These are phyloP conservation scores for Tillandsia leiboldiana DNA, from an alignment of 176 grass and related monocot species.

Conservation along the genomic window DNA sequence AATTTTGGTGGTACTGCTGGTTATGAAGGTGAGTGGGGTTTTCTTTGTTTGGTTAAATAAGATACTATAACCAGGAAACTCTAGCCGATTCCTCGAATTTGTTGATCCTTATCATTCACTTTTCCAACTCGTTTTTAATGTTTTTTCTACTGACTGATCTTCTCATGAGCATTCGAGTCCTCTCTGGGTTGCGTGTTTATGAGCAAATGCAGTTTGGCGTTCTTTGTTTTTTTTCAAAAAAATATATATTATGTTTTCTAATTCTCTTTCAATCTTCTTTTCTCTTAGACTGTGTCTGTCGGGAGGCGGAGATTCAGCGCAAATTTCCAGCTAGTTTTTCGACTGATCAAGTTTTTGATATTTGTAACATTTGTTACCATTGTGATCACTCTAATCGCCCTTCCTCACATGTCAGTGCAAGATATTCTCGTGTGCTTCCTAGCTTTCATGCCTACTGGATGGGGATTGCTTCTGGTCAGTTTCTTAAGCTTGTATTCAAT, in stretches of 20 bases:
- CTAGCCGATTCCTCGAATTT: neutral
- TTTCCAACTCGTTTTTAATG: neutral
- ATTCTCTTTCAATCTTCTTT: conserved; percentile 7
- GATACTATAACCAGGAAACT: conserved; percentile 3
- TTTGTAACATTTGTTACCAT: conserved; percentile 55
- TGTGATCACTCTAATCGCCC: conserved; percentile 54
- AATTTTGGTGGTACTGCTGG: conserved; percentile 52
- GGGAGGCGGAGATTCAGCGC: conserved; percentile 73
- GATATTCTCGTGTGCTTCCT: conserved; percentile 73
- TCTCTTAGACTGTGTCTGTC: conserved; percentile 65
- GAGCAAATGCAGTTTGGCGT: neutral
- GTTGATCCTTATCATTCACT: neutral
- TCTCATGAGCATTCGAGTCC: neutral
- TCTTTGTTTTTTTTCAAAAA: neutral
- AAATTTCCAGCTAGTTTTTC: conserved; percentile 74
- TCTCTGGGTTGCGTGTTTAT: neutral
- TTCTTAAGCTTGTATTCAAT: neutral
- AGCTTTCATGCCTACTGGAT: conserved; percentile 83
- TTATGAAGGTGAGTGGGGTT: conserved; percentile 60
- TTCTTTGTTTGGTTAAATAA: conserved; percentile 11
- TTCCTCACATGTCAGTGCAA: conserved; percentile 58
- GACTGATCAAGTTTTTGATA: conserved; percentile 87
- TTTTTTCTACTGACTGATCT: neutral
- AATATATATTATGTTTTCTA: conserved; percentile 2
- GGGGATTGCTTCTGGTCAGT: conserved; percentile 78